Evolutionary conservation across 1,139 yeast genomes (phyloP), one percentile per base, ranked within the genome.

Genomic region (Pichia sp.): DNA sequence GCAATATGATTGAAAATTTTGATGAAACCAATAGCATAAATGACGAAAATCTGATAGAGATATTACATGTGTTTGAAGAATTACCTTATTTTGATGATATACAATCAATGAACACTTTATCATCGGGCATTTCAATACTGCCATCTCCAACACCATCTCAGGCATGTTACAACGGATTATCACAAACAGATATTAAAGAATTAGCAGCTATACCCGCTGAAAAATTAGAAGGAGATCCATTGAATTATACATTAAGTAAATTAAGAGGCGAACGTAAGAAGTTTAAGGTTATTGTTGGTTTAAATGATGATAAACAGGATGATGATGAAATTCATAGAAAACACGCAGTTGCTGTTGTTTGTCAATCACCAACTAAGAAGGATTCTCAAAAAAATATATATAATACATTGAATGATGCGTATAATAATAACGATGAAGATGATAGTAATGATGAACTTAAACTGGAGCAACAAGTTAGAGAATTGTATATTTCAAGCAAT

Each of bases 131-230:
- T 10, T 61, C 66, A n/a, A 58, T 61, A 53, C 56, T 61, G 18
- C 55, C 62, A 10, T 59, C 66, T 4, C 61, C 62, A 8, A 48
- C 55, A 5, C 56, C 57, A 27, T 64, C 69, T 2, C 57, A 62
- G 11, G 54, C 66, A 34, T 70, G 70, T 6, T 79, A 78, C 51
- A 84, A 86, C 0, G 89, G 88, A 4, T 77, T 83, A 43, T 78
- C 84, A 50, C 74, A 73, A 47, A 72, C 72, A 47, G 83, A 81
- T 2, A 76, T 85, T 45, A 82, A 81, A 44, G 87, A 82, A 58
- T 72, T 86, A 47, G 90, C 92, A 0, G 83, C 84, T 2, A 81
- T 88, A 43, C 90, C 96, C 0, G 96, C 88, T 62, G 90, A 83
- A 51, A 71, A 83, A 0, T 70, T 76, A 42, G 78, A 74, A 38